phyloP scores from a whole-genome alignment of 1,139 yeast genomes.

The Candida anutae region DNA sequence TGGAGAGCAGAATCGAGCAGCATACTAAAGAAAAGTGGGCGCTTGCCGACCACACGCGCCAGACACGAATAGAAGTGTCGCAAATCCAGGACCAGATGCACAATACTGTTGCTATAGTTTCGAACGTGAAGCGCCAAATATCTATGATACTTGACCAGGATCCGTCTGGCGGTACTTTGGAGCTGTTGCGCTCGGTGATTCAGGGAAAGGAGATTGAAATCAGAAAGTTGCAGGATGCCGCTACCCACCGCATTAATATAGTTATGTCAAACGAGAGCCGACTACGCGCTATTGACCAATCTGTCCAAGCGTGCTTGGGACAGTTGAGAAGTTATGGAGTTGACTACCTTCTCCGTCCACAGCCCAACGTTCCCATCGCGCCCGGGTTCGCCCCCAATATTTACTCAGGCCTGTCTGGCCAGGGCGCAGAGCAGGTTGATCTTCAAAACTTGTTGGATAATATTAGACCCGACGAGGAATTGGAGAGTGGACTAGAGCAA shows the following conservation, averaged over 20 bases:
- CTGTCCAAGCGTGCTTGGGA: background rate
- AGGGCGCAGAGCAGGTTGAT: conserved; percentile 27
- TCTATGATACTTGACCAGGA: background rate
- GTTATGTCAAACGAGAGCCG: background rate
- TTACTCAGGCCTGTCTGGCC: conserved; percentile 10
- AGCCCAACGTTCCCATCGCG: conserved; percentile 1
- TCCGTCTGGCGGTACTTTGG: background rate
- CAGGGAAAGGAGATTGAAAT: conserved; percentile 4
- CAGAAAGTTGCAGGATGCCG: conserved; percentile 1
- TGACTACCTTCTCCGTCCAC: background rate
- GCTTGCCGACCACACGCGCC: conserved; percentile 1
- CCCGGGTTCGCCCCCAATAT: conserved; percentile 14
- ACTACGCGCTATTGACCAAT: conserved; percentile 1
- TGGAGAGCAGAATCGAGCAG: conserved; percentile 4
- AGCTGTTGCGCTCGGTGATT: conserved; percentile 2
- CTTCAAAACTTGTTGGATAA: conserved; percentile 51
- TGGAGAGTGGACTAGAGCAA: conserved; percentile 34
- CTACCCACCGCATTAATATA: background rate
- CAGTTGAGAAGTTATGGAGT: background rate
- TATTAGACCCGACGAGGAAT: conserved; percentile 53
- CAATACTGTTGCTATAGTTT: conserved; percentile 1
- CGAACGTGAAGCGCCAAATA: conserved; percentile 1
- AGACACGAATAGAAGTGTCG: conserved; percentile 1
- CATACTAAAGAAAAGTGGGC: conserved; percentile 2
- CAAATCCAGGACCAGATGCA: conserved; percentile 1